phyloP scores from a whole-genome alignment of 257 asterid genomes.

The Scutellaria baicalensis region DNA sequence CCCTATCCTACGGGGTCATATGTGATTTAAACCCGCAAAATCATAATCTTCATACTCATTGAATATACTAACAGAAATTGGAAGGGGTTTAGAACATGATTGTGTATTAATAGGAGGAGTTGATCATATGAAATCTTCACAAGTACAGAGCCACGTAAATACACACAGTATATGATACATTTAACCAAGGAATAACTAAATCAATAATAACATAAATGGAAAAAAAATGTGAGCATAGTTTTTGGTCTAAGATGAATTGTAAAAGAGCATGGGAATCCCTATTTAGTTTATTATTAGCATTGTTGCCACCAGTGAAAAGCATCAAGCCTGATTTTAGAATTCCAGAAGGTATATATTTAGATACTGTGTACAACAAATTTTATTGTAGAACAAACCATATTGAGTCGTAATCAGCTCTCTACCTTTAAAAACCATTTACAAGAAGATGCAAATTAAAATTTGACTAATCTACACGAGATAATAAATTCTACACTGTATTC shows the following conservation, averaged over 20 bases:
- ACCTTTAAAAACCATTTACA: neutral
- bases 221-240: neutral
- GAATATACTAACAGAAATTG: slow-evolving; percentile 44
- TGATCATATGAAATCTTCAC: neutral
- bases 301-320: neutral
- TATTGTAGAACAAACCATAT: neutral
- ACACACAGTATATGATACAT: neutral
- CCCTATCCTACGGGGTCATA: too few species aligned
- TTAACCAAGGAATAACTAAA: neutral
- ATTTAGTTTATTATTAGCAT: too few species aligned
- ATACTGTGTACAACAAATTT: neutral
- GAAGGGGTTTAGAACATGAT: neutral
- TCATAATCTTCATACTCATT: slow-evolving; percentile 72
- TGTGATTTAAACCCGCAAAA: too few species aligned
- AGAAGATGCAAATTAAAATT: neutral
- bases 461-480: neutral
- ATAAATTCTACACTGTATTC: neutral
- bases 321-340: neutral
- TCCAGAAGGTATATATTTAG: too few species aligned
- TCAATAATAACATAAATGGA: neutral
- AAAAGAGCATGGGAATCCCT: too few species aligned
- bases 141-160: neutral
- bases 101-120: neutral
- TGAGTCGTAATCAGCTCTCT: neutral
- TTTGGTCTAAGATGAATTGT: too few species aligned